These are phyloP conservation scores for Metarhizium guizhouense DNA, from an alignment of 2,329 filamentous ascomycete genomes.

Conservation along the genomic window DNA sequence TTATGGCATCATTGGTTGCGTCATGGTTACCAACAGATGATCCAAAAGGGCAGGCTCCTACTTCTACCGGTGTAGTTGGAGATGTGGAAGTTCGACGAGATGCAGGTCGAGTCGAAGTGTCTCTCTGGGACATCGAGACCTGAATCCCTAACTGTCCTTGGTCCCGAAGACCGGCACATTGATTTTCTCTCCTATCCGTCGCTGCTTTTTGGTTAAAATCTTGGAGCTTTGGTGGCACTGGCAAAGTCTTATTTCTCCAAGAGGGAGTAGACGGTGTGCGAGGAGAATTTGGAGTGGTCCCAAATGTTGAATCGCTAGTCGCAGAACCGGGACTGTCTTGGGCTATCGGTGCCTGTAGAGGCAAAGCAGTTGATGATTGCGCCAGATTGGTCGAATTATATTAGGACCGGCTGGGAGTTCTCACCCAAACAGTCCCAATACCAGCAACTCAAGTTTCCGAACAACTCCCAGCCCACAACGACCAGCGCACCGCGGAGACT, in stretches of 20 bases:
- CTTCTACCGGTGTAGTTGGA: constrained; percentile 26
- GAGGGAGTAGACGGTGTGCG: constrained; percentile 25
- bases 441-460: constrained; percentile 2
- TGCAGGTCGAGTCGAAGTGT: constrained; percentile 45
- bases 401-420: constrained; percentile 23
- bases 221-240: constrained; percentile 14
- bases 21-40: constrained; percentile 13
- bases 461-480: background rate
- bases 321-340: constrained; percentile 23
- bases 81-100: constrained; percentile 41
- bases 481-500: background rate
- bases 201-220: constrained; percentile 13
- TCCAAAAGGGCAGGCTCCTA: constrained; percentile 15
- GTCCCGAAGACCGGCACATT: constrained; percentile 48
- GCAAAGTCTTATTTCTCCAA: constrained; percentile 17
- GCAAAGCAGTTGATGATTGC: constrained; percentile 22
- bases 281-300: constrained; percentile 24
- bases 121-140: constrained; percentile 57
- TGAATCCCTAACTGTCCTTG: constrained; percentile 45
- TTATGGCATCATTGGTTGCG: constrained; percentile 12
- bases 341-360: constrained; percentile 22
- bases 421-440: constrained; percentile 26
- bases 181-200: constrained; percentile 27
- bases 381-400: constrained; percentile 22
- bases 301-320: constrained; percentile 22